Percentiles rank a stretch among this genome's conserved stretches.
Conservation (phyloP, 75 land plant species). For the Cupressus sempervirens region DNA sequence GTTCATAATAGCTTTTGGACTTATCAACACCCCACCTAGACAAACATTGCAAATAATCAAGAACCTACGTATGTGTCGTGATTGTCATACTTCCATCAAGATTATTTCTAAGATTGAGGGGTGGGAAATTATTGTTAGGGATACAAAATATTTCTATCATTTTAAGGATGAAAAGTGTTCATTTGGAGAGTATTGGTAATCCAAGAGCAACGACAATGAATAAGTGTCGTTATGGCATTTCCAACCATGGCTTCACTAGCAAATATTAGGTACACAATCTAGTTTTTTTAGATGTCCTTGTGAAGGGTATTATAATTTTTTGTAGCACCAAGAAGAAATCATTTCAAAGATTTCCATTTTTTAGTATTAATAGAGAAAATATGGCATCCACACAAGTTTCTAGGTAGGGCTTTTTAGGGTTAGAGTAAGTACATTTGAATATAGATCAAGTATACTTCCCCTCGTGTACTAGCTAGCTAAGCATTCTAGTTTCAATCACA, state of each 20-base stretch:
- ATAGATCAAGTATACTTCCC: background rate
- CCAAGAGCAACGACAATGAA: background rate
- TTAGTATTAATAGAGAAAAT: background rate
- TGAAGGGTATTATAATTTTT: background rate
- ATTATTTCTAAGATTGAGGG: conserved; percentile 4
- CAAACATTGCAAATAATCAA: background rate
- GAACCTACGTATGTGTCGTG: conserved; percentile 6
- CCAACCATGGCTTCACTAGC: background rate
- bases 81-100: conserved; percentile 7
- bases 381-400: background rate
- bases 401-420: background rate
- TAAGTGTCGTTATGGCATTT: background rate
- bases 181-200: conserved; percentile 11
- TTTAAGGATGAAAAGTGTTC: conserved; percentile 11
- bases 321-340: background rate
- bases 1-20: conserved; percentile 6
- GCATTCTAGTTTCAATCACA: background rate
- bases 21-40: conserved; percentile 8
- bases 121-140: conserved; percentile 1
- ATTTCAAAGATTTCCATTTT: background rate
- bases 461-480: background rate
- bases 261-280: background rate
- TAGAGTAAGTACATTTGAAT: background rate
- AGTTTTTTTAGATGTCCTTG: background rate
- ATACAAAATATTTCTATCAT: conserved; percentile 11